phyloP scores from a whole-genome alignment of 345 rosid species.

The Populus pruinosa region DNA sequence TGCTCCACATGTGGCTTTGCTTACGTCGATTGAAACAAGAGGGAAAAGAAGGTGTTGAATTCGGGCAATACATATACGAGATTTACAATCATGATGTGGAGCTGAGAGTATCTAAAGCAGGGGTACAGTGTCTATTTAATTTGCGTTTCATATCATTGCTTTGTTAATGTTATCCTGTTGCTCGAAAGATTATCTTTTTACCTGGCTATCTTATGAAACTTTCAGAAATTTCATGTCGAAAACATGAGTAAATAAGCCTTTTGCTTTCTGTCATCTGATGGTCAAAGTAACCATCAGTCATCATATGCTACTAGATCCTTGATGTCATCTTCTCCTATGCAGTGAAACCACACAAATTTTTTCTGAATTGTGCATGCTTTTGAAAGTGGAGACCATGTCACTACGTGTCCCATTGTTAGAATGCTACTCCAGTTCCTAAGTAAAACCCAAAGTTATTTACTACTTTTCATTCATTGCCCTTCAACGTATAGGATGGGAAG shows the following conservation, averaged over 20 bases:
- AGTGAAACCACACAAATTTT: not conserved
- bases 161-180: not conserved
- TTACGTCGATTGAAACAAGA: conserved; percentile 82
- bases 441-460: not conserved
- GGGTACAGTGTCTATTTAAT: conserved; percentile 41
- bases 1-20: conserved; percentile 90
- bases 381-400: not conserved
- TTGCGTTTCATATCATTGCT: not conserved
- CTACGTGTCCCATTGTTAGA: not conserved
- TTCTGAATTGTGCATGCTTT: not conserved
- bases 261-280: not conserved
- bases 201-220: not conserved
- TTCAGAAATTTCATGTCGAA: not conserved
- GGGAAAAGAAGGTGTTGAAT: conserved; percentile 86
- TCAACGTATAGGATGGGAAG: not conserved
- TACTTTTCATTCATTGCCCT: not conserved
- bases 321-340: not conserved
- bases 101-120: conserved; percentile 89
- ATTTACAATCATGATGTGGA: conserved; percentile 93
- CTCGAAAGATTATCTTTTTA: not conserved
- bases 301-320: not conserved
- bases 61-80: conserved; percentile 88
- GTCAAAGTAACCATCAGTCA: not conserved
- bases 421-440: not conserved
- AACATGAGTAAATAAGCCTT: not conserved